Conservation (phyloP, 257 asterid genomes). For the Solanum etuberosum region DNA sequence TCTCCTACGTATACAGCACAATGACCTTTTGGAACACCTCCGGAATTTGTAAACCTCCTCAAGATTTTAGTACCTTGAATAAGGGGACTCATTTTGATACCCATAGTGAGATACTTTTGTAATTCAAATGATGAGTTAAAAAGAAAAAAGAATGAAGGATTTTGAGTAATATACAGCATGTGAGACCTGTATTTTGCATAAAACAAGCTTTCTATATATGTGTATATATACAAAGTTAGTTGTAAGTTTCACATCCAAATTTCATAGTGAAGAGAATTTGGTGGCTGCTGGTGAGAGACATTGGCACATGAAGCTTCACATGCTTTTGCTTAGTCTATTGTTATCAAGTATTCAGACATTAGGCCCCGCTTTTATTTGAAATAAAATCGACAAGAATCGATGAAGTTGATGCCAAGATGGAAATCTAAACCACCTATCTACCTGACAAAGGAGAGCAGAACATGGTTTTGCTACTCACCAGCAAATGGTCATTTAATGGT, state of each 20-base stretch:
- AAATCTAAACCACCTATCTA: no score
- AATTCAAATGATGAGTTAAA: background rate
- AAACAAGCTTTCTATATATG: background rate
- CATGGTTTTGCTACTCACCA: no score
- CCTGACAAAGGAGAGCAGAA: no score
- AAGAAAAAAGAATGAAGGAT: background rate
- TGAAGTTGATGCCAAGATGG: background rate
- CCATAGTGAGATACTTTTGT: background rate
- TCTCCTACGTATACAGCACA: background rate
- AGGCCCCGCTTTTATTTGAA: background rate
- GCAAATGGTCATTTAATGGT: no score
- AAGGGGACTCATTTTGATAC: background rate
- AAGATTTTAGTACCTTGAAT: background rate
- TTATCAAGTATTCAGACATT: background rate
- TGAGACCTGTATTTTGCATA: no score
- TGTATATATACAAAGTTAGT: background rate
- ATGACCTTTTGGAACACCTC: background rate
- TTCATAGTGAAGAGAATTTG: no score
- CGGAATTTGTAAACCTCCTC: background rate
- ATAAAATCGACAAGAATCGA: background rate
- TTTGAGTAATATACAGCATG: background rate
- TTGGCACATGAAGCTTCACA: background rate
- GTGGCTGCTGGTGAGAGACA: background rate
- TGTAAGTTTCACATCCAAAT: background rate
- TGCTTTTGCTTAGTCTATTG: background rate